Base-by-base conservation (phyloP, 2,329 filamentous ascomycete species). In the Pezicula radicicola region DNA sequence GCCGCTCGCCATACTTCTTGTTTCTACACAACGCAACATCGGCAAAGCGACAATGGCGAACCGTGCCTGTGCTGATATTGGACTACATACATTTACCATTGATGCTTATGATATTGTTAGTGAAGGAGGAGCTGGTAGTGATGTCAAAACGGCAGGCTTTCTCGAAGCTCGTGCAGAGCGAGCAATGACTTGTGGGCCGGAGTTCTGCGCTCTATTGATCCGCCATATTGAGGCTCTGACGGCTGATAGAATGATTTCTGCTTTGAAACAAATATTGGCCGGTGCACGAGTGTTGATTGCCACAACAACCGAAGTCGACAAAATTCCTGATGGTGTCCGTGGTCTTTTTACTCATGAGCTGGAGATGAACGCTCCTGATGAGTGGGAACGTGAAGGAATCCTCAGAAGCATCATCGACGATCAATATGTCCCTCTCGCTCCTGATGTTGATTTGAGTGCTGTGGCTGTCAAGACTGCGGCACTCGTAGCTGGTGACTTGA, bases 381-480 rank as follows among this genome's bases (percentile, higher is more conserved):
- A 99, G 68, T 85, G 84, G 25, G 93, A 97, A 70, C 80, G 94
- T 72, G 92, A 96, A 72, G 88, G 88, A 2, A 94, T 97, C 44
- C 73, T 99, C 8, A 83, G 82, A 48, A 85, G 85, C 54, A 89
- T 95, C 35, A 81, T 97, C 33, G 81, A 88, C 33, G 85, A 91
- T 53, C 82, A 85, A 27, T 85, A 88, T 2, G 79, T 96, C 19
- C 80, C 83, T n/a, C 73, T 97, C 2, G 89, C 92, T 16, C 81
- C 88, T 0, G 87, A 92, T 47, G 90, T 97, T 3, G 91, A 97
- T 51, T 77, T 99, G 5, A 81, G 84, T 55, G 84, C 87, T 9
- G 86, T 99, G 15, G 94, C 94, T 0, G 80, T 99, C 47, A 97
- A 97, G 74, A 99, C 94, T 8, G 94, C 94, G 6, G 94, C 94